These are phyloP conservation scores for Lepiota venenata DNA, from an alignment of 768 basidiomycete genomes.

Conservation along the genomic window DNA sequence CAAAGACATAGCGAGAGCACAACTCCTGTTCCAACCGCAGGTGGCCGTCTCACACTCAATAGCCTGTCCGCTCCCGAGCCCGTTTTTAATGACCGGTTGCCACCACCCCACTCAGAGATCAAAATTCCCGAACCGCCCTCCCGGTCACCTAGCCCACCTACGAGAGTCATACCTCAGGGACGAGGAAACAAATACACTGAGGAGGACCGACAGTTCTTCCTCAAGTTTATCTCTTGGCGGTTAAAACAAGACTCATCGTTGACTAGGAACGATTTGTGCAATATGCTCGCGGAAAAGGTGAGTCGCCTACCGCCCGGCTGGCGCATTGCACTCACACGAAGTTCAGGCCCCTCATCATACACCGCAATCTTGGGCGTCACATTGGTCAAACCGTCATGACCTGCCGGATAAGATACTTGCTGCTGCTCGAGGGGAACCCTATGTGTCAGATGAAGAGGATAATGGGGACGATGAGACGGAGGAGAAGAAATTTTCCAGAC, in stretches of 20 bases:
- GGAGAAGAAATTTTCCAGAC: slow-evolving; percentile 15
- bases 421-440: slow-evolving; percentile 31
- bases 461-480: slow-evolving; percentile 17
- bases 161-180: slow-evolving; percentile 39
- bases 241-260: slow-evolving; percentile 50
- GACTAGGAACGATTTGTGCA: slow-evolving; percentile 51
- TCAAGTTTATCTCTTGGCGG: slow-evolving; percentile 63
- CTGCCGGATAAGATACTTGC: slow-evolving; percentile 64
- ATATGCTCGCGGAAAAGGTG: slow-evolving; percentile 55
- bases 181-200: slow-evolving; percentile 63
- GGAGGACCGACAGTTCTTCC: slow-evolving; percentile 64
- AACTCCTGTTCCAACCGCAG: slow-evolving; percentile 11
- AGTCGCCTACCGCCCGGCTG: slow-evolving; percentile 8
- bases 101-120: slow-evolving; percentile 59
- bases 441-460: slow-evolving; percentile 19
- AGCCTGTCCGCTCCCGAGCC: slow-evolving; percentile 53
- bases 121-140: slow-evolving; percentile 61
- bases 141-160: slow-evolving; percentile 68
- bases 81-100: slow-evolving; percentile 44
- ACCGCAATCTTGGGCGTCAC: slow-evolving; percentile 59
- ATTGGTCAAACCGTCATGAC: slow-evolving; percentile 65
- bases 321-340: not conserved
- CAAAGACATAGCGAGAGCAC: slow-evolving; percentile 1
- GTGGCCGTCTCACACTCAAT: slow-evolving; percentile 53
- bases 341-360: slow-evolving; percentile 65